Base-by-base conservation (phyloP, 2,329 filamentous ascomycete species). In the Diaporthe nobilis region DNA sequence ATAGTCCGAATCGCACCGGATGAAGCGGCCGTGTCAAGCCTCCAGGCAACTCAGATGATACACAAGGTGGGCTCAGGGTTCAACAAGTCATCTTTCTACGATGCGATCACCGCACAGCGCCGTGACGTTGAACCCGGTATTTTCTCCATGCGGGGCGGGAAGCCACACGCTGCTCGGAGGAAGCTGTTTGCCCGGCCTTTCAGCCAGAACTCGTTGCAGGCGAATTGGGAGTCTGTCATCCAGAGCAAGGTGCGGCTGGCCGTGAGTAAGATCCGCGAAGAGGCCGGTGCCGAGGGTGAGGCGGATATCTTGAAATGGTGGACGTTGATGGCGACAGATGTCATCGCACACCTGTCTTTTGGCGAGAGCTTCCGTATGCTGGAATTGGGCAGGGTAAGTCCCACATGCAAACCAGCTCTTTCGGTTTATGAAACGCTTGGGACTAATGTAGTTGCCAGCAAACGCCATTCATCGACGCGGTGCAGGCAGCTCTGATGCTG, bases 251-350 rank as follows among this genome's bases (percentile, higher is more conserved):
- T 42, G 8, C 42, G 55, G 12, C 15, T 75, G 34, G 73, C 75
- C 1, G 73, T 77, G 9, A 25, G 20, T 25, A 77, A 34, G 72
- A 77, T 77, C 42, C 70, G 67, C 1, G 60, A 47, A 4, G 75
- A 77, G 53, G 55, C 55, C 31, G 60, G 60, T n/a, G 22, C 49
- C 20, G 78, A 79, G 0, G 83, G 82, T 0, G 79, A 75, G 0
- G 81, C 78, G 0, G 85, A 88, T 76, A 77, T 87, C 1, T 80
- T 85, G 73, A 86, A 86, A 68, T 87, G 86, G 86, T 86, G 84
- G 82, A 79, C 82, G 3, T 85, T 87, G 71, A 84, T 87, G 82
- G 79, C 85, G 6, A 86, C 85, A 0, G 87, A 88, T 79, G 80
- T 87, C 2, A 85, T 87, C 68, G 84, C 82, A 0, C 81, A 86